These are phyloP conservation scores for Linnemannia hyalina DNA, from an alignment of 192 early-diverging fungal species.

Conservation along the genomic window DNA sequence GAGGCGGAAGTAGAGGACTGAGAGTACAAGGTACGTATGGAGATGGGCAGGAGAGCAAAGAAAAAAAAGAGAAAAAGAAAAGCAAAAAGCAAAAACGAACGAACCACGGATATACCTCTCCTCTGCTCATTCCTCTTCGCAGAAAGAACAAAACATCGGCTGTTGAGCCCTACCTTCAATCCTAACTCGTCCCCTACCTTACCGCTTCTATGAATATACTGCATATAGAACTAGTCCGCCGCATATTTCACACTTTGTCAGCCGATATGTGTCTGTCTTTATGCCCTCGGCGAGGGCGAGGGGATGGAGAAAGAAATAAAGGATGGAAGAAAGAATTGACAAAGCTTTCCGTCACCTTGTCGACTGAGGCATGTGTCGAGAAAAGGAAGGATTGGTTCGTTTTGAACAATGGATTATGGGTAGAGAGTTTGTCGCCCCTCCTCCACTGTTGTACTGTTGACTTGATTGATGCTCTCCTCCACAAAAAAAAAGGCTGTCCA, in stretches of 20 bases:
- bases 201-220: background rate
- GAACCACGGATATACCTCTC: background rate
- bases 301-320: background rate
- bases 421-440: no score
- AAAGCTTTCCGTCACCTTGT: background rate
- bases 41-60: conserved; percentile 52
- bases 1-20: background rate
- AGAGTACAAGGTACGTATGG: conserved; percentile 19
- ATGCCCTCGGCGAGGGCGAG: background rate
- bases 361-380: background rate
- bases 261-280: background rate
- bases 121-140: background rate
- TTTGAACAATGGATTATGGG: background rate
- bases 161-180: conserved; percentile 1
- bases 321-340: background rate
- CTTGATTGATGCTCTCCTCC: background rate
- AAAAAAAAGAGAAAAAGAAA: conserved; percentile 18
- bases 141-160: conserved; percentile 1
- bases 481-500: background rate
- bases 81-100: background rate
- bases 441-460: background rate
- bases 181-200: background rate
- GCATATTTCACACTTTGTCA: background rate
- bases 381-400: background rate
- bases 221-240: background rate